Evolutionary conservation across 1,139 yeast species (phyloP), one percentile per base, ranked within the genome.

Genomic region (Candida sp.): DNA sequence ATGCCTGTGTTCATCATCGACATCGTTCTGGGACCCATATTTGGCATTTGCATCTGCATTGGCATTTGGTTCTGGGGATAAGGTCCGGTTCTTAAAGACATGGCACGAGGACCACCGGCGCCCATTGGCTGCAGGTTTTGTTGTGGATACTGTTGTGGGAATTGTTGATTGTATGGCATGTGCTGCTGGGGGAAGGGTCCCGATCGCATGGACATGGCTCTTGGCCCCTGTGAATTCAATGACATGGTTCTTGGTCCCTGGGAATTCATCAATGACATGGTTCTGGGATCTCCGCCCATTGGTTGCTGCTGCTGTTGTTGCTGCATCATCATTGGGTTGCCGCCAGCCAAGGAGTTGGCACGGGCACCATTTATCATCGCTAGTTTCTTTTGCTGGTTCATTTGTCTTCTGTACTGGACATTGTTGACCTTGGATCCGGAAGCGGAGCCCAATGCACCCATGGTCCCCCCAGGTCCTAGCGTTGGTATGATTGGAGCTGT

Each of bases 401-500:
- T 78, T 58, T 81, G 86, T 59, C 86, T 88, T 56, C 96, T 73
- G 62, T 88, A 88, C 54, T 85, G 86, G 7, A 82, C 72, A 58
- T 82, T 85, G 55, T 70, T 77, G 61, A 70, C 61, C 39, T 65
- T 63, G 38, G 67, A 62, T 9, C 60, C 58, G 7, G 45, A 40
- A 8, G 46, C 47, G 7, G 48, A 41, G 3, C 47, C 44, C 32
- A 32, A 5, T 12, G 28, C 49, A 12, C 33, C 39, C 8, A 35
- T 22, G 12, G 61, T 58, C 28, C 48, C 49, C 6, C 58, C 55
- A 8, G 60, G 52, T 0, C 78, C 75, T 9, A 88, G 51, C 0
- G 90, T 86, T 7, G 96, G 96, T 41, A 88, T 88, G 56, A 86
- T 83, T 4, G 94, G 93, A 0, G 90, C 79, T 0, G 92, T 79